Evolutionary conservation across 1,284 basidiomycete genomes (phyloP).

Genomic region (Rhodotorula mucilaginosa): DNA sequence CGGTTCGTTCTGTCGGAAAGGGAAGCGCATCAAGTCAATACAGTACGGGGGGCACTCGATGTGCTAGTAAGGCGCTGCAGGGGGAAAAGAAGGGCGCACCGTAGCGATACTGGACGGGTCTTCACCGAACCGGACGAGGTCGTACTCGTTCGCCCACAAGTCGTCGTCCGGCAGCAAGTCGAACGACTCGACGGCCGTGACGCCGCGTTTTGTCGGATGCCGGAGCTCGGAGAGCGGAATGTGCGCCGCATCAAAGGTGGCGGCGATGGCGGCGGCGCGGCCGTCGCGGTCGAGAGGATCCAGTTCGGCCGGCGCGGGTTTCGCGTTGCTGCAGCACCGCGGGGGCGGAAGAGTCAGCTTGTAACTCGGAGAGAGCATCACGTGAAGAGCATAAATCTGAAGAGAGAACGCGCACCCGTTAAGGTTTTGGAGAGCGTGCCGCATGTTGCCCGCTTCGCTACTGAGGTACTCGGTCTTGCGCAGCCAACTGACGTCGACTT

Average conservation of each 20-base stretch:
- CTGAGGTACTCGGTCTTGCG: slow-evolving; percentile 81
- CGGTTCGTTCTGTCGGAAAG: slow-evolving; percentile 18
- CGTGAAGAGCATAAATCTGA: too few species aligned
- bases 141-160: slow-evolving; percentile 85
- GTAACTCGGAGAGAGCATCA: too few species aligned
- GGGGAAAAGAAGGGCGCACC: neutral
- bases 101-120: slow-evolving; percentile 56
- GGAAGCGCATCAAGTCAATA: too few species aligned
- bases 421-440: slow-evolving; percentile 8
- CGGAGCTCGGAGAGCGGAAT: slow-evolving; percentile 60
- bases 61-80: slow-evolving; percentile 17
- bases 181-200: slow-evolving; percentile 77
- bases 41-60: neutral
- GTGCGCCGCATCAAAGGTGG: slow-evolving; percentile 65
- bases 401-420: slow-evolving; percentile 15
- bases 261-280: slow-evolving; percentile 76
- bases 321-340: slow-evolving; percentile 12
- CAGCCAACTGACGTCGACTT: slow-evolving; percentile 74
- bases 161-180: slow-evolving; percentile 82
- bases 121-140: slow-evolving; percentile 82
- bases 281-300: slow-evolving; percentile 64
- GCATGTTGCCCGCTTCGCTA: slow-evolving; percentile 17
- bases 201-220: slow-evolving; percentile 74
- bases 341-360: neutral
- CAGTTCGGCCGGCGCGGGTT: slow-evolving; percentile 58